Base-by-base conservation (phyloP, 371 early-diverging fungal genomes). In the Mucor mucedo region DNA sequence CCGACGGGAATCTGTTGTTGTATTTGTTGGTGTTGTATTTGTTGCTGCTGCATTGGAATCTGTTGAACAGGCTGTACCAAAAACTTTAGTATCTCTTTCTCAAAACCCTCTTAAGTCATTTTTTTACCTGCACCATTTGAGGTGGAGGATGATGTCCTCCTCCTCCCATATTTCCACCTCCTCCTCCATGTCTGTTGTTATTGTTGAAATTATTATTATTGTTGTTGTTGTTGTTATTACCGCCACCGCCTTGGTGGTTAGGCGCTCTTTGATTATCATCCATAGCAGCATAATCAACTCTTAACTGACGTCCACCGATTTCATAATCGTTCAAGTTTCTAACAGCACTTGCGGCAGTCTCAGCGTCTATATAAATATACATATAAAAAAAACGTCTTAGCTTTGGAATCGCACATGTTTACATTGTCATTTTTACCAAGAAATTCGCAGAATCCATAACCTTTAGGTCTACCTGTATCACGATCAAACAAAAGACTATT, bases 361-460 rank as follows among this genome's bases (percentile, higher is more conserved):
- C 91, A 27, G 86, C 78, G 72, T 92, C 92, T 90, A 60, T 52
- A 30, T 54, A 28, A 14, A 2, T 44, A 2, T 44, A n/a, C 16
- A 13, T 13, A 21, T 0, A 21, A 21, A 21, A 21, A 21, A 21
- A 21, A 21, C 21, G n/a, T 27, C 2, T 47, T 47, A 47, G 47
- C 21, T 21, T n/a, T 21, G 8, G 16, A 8, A 21, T 47, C 47
- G 21, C 21, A 8, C 21, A n/a, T 21, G n/a, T 47, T 21, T 47
- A 3, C 3, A 3, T 16, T 21, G 4, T 53, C 5, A 21, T 13
- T 62, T 30, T 63, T 65, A 84, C 91, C 94, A 65, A 87, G 86
- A 66, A 87, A 94, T 63, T 92, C 91, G 64, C 93, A 93, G 71
- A 94, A 95, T 14, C 94, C 96, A 72, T 89, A 94, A n/a, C 96